phyloP scores from a whole-genome alignment of 2,329 filamentous ascomycete species.

The Hypoxylon sp. region DNA sequence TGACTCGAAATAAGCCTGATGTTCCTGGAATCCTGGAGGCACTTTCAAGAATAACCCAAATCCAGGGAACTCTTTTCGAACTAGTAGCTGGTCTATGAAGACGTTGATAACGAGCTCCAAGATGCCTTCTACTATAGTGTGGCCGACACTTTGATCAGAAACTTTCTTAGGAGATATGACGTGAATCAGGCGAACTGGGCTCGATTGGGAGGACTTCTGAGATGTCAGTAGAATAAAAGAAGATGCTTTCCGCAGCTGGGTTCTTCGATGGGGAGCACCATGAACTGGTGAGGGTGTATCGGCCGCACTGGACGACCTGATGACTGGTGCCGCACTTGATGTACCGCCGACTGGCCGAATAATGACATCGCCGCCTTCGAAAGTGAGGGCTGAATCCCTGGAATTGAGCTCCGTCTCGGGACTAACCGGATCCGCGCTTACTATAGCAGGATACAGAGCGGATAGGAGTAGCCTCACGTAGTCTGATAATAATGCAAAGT shows the following conservation, averaged over 20 bases:
- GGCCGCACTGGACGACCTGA: conserved; percentile 75
- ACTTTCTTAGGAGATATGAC: conserved; percentile 69
- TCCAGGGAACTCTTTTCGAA: conserved; percentile 89
- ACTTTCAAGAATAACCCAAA: conserved; percentile 88
- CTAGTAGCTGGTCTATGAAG: conserved; percentile 86
- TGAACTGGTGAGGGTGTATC: conserved; percentile 58
- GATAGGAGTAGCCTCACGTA: conserved; percentile 84
- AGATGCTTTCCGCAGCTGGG: conserved; percentile 80
- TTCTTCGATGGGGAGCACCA: conserved; percentile 59
- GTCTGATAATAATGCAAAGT: conserved; percentile 82
- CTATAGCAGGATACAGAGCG: conserved; percentile 87
- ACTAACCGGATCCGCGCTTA: conserved; percentile 84
- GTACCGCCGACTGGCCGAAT: conserved; percentile 78
- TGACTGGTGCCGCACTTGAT: conserved; percentile 72
- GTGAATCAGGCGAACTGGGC: conserved; percentile 71
- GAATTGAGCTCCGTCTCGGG: conserved; percentile 90
- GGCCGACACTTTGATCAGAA: conserved; percentile 66
- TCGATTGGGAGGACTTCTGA: conserved; percentile 70
- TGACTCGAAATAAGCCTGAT: conserved; percentile 95
- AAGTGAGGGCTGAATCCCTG: conserved; percentile 81
- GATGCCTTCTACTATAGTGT: conserved; percentile 79
- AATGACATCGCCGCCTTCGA: conserved; percentile 87
- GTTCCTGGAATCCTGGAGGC: conserved; percentile 91
- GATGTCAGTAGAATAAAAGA: conserved; percentile 91
- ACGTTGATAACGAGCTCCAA: conserved; percentile 82